A percentile compares a stretch with the other conserved stretches of the same genome.
Conservation (phyloP, 257 asterid genomes). For the Solanum pimpinellifolium region DNA sequence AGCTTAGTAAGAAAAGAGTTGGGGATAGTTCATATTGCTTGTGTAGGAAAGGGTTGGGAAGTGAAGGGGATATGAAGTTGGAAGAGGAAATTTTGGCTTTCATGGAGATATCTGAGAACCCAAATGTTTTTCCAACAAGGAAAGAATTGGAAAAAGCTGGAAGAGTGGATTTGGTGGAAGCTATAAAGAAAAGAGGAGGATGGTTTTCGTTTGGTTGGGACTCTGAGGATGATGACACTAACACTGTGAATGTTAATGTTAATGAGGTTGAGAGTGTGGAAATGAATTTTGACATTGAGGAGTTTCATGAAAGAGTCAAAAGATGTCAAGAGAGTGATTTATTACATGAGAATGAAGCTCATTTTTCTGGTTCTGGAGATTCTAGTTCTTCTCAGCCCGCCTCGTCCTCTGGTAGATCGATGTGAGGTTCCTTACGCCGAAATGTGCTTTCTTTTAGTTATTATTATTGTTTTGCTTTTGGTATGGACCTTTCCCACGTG, state of each 20-base stretch:
- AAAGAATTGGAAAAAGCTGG: slow-evolving; percentile 60
- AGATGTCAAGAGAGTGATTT: slow-evolving; percentile 28
- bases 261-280: slow-evolving; percentile 8
- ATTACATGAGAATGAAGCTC: slow-evolving; percentile 10
- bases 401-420: slow-evolving; percentile 26
- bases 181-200: slow-evolving; percentile 60
- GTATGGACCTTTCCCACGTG: not conserved
- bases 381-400: slow-evolving; percentile 6
- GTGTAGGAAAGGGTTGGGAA: slow-evolving; percentile 15
- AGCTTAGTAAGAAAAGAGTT: slow-evolving; percentile 1
- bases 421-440: slow-evolving; percentile 31
- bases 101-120: slow-evolving; percentile 68
- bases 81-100: slow-evolving; percentile 73
- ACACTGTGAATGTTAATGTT: slow-evolving; percentile 8
- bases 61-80: slow-evolving; percentile 57
- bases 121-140: slow-evolving; percentile 58
- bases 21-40: slow-evolving; percentile 20
- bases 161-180: slow-evolving; percentile 69
- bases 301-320: slow-evolving; percentile 38
- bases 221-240: slow-evolving; percentile 22
- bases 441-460: not conserved
- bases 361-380: not conserved
- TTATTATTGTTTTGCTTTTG: not conserved
- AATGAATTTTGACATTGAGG: slow-evolving; percentile 25
- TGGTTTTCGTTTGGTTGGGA: slow-evolving; percentile 91